Percentiles rank a stretch among this genome's conserved stretches.
These are phyloP conservation scores for Penicillium corylophilum DNA, from an alignment of 2,329 filamentous ascomycete species.

Conservation along the genomic window DNA sequence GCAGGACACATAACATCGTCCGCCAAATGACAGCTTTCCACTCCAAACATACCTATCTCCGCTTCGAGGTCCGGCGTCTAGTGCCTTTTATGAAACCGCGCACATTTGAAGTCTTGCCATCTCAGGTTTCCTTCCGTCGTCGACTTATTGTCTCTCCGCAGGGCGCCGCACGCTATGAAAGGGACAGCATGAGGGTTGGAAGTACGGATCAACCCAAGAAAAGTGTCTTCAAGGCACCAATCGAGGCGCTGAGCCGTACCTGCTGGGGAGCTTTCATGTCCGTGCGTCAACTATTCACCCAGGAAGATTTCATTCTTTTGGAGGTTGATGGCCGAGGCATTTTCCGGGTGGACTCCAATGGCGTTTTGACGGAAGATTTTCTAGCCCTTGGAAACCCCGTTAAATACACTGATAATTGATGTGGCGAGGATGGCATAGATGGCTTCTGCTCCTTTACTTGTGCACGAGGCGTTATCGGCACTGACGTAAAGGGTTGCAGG, in stretches of 20 bases:
- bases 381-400: constrained; percentile 32
- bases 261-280: constrained; percentile 36
- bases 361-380: constrained; percentile 37
- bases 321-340: constrained; percentile 36
- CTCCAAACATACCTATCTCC: constrained; percentile 31
- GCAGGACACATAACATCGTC: constrained; percentile 60
- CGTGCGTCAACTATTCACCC: constrained; percentile 40
- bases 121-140: constrained; percentile 36
- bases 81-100: constrained; percentile 40
- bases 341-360: constrained; percentile 40
- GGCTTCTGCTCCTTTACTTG: not conserved
- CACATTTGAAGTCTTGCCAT: constrained; percentile 33
- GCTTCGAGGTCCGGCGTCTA: constrained; percentile 37
- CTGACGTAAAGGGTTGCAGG: not conserved
- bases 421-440: not conserved
- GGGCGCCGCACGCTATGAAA: constrained; percentile 20
- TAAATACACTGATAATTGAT: not conserved
- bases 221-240: constrained; percentile 36
- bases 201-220: constrained; percentile 10
- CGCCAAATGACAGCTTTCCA: constrained; percentile 56
- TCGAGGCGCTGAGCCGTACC: constrained; percentile 29
- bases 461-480: not conserved
- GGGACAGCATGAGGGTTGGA: constrained; percentile 16
- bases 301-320: constrained; percentile 42
- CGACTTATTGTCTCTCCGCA: constrained; percentile 32